A percentile compares a stretch with the other conserved stretches of the same genome.
Conservation (phyloP, 495 filamentous ascomycete genomes). For the Lentithecium fluviatile region DNA sequence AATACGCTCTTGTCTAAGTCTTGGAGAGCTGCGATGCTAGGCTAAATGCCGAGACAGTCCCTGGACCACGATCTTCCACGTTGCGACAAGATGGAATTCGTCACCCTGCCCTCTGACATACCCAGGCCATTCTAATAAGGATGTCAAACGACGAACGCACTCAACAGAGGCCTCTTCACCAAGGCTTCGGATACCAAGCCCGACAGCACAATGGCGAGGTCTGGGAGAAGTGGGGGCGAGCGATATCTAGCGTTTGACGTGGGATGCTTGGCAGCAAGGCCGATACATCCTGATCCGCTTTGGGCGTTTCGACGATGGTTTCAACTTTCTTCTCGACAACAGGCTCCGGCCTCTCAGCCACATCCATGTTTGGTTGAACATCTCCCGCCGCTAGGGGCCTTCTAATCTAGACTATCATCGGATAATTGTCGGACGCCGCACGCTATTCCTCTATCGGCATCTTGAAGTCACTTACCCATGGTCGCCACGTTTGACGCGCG, state of each 20-base stretch:
- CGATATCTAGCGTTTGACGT: conserved; percentile 11
- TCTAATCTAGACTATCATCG: conserved; percentile 1
- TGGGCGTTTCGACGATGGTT: conserved; percentile 20
- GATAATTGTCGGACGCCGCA: conserved; percentile 6
- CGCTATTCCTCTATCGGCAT: too few relatives aligned
- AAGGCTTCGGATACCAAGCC: conserved; percentile 16
- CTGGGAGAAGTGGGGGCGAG: conserved; percentile 18
- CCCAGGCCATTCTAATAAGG: too few relatives aligned
- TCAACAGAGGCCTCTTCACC: not conserved
- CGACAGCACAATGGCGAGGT: conserved; percentile 2
- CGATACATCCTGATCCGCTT: conserved; percentile 21
- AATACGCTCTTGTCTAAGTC: not conserved
- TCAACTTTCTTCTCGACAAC: not conserved
- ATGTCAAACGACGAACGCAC: too few relatives aligned
- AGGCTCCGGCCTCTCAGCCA: conserved; percentile 6
- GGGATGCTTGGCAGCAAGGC: conserved; percentile 18
- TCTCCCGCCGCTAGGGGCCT: conserved; percentile 3
- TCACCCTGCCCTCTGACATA: too few relatives aligned
- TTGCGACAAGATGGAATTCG: not conserved
- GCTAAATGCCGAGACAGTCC: not conserved
- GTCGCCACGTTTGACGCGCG: too few relatives aligned
- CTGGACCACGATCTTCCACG: not conserved
- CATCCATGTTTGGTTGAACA: conserved; percentile 3
- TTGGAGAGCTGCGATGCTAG: not conserved
- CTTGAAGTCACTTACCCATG: too few relatives aligned